phyloP scores from a whole-genome alignment of 306 rosid genomes.

The Gastrolobium villosum region DNA sequence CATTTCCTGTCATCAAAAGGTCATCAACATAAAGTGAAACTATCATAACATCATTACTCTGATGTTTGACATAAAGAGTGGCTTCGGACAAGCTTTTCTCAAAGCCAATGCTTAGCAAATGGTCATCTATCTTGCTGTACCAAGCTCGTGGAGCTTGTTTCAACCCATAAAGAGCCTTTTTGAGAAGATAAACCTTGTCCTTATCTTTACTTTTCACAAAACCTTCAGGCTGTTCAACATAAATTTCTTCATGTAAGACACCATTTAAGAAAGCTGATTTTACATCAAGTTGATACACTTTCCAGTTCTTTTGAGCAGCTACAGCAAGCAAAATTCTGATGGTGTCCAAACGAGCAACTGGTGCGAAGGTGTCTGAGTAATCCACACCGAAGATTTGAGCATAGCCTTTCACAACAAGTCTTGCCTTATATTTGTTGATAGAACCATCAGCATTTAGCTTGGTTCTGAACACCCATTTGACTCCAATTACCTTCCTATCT shows the following conservation, averaged over 20 bases:
- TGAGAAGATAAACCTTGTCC: neutral
- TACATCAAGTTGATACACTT: constrained; percentile 8
- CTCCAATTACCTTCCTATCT: neutral
- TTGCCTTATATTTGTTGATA: neutral
- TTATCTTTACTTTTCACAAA: neutral
- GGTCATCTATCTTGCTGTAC: neutral
- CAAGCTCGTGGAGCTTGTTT: neutral
- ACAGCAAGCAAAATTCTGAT: neutral
- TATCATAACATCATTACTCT: too few species aligned
- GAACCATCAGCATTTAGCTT: neutral
- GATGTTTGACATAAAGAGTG: too few species aligned
- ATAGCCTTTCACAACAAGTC: neutral
- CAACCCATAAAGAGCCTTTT: neutral
- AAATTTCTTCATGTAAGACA: neutral
- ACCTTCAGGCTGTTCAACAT: neutral
- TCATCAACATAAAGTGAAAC: too few species aligned
- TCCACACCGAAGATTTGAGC: neutral
- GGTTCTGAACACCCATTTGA: neutral
- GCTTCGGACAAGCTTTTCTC: too few species aligned
- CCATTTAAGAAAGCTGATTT: constrained; percentile 6
- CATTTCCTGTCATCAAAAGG: too few species aligned
- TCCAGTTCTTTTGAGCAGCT: neutral
- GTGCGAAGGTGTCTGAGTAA: too few species aligned
- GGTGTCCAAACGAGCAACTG: too few species aligned
- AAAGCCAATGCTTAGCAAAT: neutral